Evolutionary conservation across 179 eudicot species (phyloP), one percentile per base, ranked within the genome.

Genomic region (Amaranthus tricolor): DNA sequence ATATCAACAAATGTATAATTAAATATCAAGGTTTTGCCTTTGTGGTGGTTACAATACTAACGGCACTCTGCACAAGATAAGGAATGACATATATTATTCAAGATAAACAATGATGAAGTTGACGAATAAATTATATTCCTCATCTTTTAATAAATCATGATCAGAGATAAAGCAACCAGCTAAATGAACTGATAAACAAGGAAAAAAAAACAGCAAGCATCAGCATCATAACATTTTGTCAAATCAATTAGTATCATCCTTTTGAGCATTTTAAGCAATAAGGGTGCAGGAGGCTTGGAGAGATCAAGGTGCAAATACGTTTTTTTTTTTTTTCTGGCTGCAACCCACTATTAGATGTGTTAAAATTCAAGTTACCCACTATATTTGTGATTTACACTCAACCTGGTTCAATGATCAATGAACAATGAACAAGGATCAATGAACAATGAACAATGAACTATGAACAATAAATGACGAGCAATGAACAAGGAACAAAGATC

Each of bases 11-110:
- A 81, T 74, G 52, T 20, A 72, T 62, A 60, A 53, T 20, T 60
- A 66, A 54, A 72, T 65, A 70, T 44, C 70, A 15, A 73, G 48
- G 49, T 60, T 71, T 71, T 55, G 68, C 52, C 80, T 77, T 55
- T 64, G 76, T 47, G 45, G 50, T 58, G 61, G 70, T 76, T 70
- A 62, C 74, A 69, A 67, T 52, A 76, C 76, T 66, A 77, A 73
- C 80, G 77, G 80, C 80, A 81, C 80, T 73, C 80, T 81, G 80
- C 80, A 81, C 80, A 77, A 62, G 80, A 72, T 67, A 76, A 74
- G 57, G 60, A 73, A 65, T 13, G 68, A 47, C 61, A 50, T 71
- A 65, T 61, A 68, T 57, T 21, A 76, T 77, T 76, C 72, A 69
- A 48, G 60, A 53, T 19, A 68, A 52, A 75, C 69, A 59, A 80